Evolutionary conservation across 2,329 filamentous ascomycete genomes (phyloP).

Genomic region (Akanthomyces uredinophilus): DNA sequence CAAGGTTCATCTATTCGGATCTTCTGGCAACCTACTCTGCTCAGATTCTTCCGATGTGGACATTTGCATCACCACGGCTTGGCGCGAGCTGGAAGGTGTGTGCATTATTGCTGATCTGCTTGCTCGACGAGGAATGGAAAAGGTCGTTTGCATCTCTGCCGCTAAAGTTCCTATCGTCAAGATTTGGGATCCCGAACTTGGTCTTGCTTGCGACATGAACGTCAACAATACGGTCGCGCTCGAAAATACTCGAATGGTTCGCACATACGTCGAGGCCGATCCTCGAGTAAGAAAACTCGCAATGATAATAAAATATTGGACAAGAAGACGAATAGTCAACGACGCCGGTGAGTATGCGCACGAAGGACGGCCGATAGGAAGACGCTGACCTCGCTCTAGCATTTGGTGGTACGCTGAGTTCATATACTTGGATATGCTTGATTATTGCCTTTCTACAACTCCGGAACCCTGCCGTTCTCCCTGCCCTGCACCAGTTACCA

Average conservation of each 20-base stretch:
- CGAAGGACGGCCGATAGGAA: not conserved
- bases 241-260: constrained; percentile 97
- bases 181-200: constrained; percentile 91
- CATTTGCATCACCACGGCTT: constrained; percentile 91
- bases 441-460: constrained; percentile 95
- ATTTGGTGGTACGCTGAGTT: constrained; percentile 89
- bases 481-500: constrained; percentile 69
- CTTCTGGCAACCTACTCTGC: constrained; percentile 89
- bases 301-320: constrained; percentile 98
- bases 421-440: constrained; percentile 98
- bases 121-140: constrained; percentile 87
- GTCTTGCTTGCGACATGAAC: constrained; percentile 93
- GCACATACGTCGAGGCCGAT: constrained; percentile 92
- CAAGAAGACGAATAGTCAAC: constrained; percentile 84
- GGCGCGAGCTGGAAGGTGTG: constrained; percentile 81
- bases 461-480: constrained; percentile 75
- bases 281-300: constrained; percentile 84
- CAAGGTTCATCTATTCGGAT: constrained; percentile 92
- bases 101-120: constrained; percentile 86
- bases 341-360: constrained; percentile 73
- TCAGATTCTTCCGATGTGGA: constrained; percentile 97
- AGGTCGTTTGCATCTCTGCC: constrained; percentile 87
- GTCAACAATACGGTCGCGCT: constrained; percentile 95
- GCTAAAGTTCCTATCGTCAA: constrained; percentile 98
- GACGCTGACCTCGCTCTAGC: constrained; percentile 45